phyloP scores from a whole-genome alignment of 2,329 filamentous ascomycete genomes.

The Anthostomella pinea region DNA sequence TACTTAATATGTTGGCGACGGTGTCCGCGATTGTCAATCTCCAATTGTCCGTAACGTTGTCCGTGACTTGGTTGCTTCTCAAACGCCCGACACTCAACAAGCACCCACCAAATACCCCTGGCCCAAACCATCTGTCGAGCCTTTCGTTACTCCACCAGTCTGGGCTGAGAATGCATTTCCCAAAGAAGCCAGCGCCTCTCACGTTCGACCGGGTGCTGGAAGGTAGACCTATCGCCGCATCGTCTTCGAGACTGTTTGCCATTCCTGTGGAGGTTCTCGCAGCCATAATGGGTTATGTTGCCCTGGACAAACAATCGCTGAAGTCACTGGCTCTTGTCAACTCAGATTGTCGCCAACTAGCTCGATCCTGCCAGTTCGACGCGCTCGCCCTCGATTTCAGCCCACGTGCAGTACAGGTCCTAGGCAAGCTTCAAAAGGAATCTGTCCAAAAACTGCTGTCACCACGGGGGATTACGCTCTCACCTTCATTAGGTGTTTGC shows the following conservation, averaged over 20 bases:
- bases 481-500: constrained; percentile 2
- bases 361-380: constrained; percentile 5
- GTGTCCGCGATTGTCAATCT: too few species aligned
- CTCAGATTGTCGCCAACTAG: constrained; percentile 9
- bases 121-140: too few species aligned
- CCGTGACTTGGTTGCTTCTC: too few species aligned
- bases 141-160: too few species aligned
- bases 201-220: constrained; percentile 4
- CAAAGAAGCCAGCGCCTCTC: too few species aligned
- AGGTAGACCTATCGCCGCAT: not conserved
- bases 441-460: constrained; percentile 1
- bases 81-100: too few species aligned
- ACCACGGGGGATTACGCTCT: not conserved
- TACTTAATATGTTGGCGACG: too few species aligned
- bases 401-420: not conserved
- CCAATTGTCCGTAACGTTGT: too few species aligned
- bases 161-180: too few species aligned
- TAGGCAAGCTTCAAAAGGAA: constrained; percentile 4
- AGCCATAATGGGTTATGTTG: constrained; percentile 5
- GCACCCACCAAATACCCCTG: too few species aligned
- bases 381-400: constrained; percentile 2
- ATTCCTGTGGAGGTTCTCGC: constrained; percentile 5
- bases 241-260: constrained; percentile 4
- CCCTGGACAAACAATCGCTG: constrained; percentile 2
- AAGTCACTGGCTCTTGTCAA: constrained; percentile 8